phyloP scores from a whole-genome alignment of 495 filamentous ascomycete species.

The Neurospora sp. region DNA sequence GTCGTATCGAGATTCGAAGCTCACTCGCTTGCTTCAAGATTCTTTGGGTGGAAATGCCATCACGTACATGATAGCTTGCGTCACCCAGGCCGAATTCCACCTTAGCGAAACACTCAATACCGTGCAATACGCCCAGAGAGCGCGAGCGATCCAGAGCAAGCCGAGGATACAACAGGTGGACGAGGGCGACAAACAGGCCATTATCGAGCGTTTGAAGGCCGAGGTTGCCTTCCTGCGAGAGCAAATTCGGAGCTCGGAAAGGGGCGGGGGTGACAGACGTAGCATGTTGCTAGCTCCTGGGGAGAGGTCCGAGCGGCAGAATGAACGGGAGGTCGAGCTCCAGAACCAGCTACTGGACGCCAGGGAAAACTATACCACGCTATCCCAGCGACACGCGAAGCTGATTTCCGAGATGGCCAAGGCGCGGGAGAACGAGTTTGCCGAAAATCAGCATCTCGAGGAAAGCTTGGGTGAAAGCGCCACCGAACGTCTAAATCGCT shows the following conservation, averaged over 20 bases:
- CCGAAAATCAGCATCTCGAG: slow-evolving; percentile 38
- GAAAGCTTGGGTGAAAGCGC: slow-evolving; percentile 64
- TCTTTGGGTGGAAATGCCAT: slow-evolving; percentile 97
- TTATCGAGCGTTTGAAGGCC: slow-evolving; percentile 88
- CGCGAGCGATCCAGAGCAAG: slow-evolving; percentile 94
- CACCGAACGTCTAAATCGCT: slow-evolving; percentile 81
- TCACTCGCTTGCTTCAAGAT: slow-evolving; percentile 92
- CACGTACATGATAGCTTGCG: slow-evolving; percentile 99
- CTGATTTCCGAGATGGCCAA: slow-evolving; percentile 90
- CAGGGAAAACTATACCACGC: slow-evolving; percentile 87
- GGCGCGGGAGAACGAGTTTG: slow-evolving; percentile 57
- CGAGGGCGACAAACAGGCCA: slow-evolving; percentile 87
- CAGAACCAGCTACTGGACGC: slow-evolving; percentile 89
- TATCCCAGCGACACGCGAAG: slow-evolving; percentile 86
- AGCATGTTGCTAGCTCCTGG: slow-evolving; percentile 37
- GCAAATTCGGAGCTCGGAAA: slow-evolving; percentile 71
- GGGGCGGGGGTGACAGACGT: slow-evolving; percentile 45
- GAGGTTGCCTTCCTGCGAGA: slow-evolving; percentile 92
- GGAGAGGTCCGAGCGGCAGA: slow-evolving; percentile 71
- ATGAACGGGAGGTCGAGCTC: slow-evolving; percentile 77
- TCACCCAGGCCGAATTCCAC: slow-evolving; percentile 94
- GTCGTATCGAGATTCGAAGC: slow-evolving; percentile 93
- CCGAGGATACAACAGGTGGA: slow-evolving; percentile 91
- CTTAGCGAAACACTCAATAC: slow-evolving; percentile 97
- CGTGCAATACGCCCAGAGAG: slow-evolving; percentile 92